Percentiles rank a stretch among this genome's conserved stretches.
These are phyloP conservation scores for Tricholoma sp. DNA, from an alignment of 768 basidiomycete genomes.

Conservation along the genomic window DNA sequence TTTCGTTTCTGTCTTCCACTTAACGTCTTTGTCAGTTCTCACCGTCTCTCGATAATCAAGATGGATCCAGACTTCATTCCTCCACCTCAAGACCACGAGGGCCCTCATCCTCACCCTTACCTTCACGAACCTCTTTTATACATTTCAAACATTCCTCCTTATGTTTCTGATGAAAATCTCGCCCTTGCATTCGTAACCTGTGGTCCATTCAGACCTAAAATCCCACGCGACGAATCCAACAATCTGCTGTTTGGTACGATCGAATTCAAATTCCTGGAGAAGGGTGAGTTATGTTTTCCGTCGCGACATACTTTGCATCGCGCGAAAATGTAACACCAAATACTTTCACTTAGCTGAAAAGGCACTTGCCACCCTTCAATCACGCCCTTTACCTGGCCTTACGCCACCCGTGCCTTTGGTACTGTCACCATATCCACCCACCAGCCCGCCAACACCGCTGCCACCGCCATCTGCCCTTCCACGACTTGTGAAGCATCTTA, in stretches of 20 bases:
- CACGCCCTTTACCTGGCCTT: constrained; percentile 60
- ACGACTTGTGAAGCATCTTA: constrained; percentile 82
- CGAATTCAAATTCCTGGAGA: constrained; percentile 78
- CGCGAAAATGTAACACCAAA: constrained; percentile 4
- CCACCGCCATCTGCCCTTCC: constrained; percentile 75
- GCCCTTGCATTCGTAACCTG: constrained; percentile 69
- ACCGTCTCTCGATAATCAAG: constrained; percentile 26
- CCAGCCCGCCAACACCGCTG: constrained; percentile 66
- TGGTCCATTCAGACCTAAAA: constrained; percentile 78
- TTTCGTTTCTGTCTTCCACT: constrained; percentile 12
- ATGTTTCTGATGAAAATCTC: constrained; percentile 71
- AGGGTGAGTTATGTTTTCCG: constrained; percentile 46
- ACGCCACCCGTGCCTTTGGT: constrained; percentile 56
- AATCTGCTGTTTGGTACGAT: constrained; percentile 64
- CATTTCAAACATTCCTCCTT: constrained; percentile 71
- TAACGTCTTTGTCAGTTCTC: constrained; percentile 11
- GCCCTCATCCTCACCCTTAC: constrained; percentile 68
- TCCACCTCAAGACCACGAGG: constrained; percentile 28
- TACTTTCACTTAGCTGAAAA: constrained; percentile 65
- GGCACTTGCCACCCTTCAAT: constrained; percentile 79
- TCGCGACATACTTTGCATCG: background rate
- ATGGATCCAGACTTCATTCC: constrained; percentile 43
- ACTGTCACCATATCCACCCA: constrained; percentile 81
- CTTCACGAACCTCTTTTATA: constrained; percentile 79
- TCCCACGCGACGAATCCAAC: constrained; percentile 53